Evolutionary conservation across 176 grass and related monocot genomes (phyloP).

Genomic region (Carex kokanica): DNA sequence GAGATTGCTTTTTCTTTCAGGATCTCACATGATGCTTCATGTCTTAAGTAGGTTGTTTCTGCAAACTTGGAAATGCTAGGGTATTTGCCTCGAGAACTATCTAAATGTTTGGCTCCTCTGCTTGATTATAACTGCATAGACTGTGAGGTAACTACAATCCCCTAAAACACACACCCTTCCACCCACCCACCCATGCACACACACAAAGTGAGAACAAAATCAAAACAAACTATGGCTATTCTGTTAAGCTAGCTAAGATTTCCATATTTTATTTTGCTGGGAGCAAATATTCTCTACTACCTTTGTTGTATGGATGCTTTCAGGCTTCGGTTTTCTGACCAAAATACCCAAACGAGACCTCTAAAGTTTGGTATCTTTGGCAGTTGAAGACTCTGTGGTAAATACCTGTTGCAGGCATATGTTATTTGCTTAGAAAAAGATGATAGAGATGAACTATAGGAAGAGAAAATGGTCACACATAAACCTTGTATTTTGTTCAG

Average conservation of each 20-base stretch:
- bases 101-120: conserved; percentile 76
- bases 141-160: conserved; percentile 50
- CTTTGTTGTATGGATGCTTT: neutral
- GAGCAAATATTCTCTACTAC: neutral
- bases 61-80: conserved; percentile 62
- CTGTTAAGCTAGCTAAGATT: conserved; percentile 1
- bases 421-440: neutral
- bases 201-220: neutral
- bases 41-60: conserved; percentile 56
- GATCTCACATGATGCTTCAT: neutral
- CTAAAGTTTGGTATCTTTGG: neutral
- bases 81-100: conserved; percentile 76
- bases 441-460: neutral
- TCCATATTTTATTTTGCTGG: neutral
- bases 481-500: neutral
- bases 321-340: neutral
- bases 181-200: neutral
- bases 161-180: neutral
- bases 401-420: neutral
- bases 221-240: neutral
- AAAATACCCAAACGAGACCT: conserved; percentile 1
- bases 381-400: neutral
- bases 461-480: neutral
- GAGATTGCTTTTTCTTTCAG: neutral
- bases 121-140: conserved; percentile 53